Base-by-base conservation (phyloP, 2,329 filamentous ascomycete species). In the Metarhizium sp. region DNA sequence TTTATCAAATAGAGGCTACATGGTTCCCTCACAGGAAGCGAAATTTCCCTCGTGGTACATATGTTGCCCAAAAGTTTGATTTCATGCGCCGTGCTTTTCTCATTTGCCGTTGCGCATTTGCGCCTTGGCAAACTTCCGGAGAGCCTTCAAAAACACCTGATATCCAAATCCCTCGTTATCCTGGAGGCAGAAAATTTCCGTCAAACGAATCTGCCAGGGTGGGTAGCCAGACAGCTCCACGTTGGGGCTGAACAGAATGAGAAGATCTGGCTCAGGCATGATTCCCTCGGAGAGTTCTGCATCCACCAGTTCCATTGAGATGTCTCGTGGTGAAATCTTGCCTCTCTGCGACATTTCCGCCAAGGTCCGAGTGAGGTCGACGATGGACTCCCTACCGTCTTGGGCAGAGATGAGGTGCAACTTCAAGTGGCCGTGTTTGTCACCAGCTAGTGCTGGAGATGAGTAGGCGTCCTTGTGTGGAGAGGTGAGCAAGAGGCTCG, bases 171-270 rank as follows among this genome's bases (percentile, higher is more conserved):
- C 85, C 59, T 87, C 81, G 69, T 90, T 90, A 66, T 92, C 88
- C 55, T 80, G 79, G 13, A 88, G 75, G 64, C 85, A 82, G 69
- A 92, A 96, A 56, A 99, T 96, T 76, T 99, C 94, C 0, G 92
- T 96, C 66, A 99, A 75, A 47, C 94, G 82, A 59, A 97, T 81
- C 72, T 96, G 94, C 94, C 94, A 99, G 1, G 94, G 94, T 10
- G 94, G 94, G 68, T 97, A 99, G 10, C 94, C 91, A 54, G 90
- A 86, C 48, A 99, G 73, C 67, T 91, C 86, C 54, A 97, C 84
- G 51, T 85, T 83, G 4, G 92, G 89, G 1, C 87, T 85, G 69
- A 99, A 99, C 8, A 96, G 75, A 54, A 99, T 81, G 57, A 99
- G 75, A 14, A 99, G 76, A 68, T 97, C 92, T 2, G 94, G 94